phyloP scores from a whole-genome alignment of 2,329 filamentous ascomycete genomes.

The Aspergillus felis region DNA sequence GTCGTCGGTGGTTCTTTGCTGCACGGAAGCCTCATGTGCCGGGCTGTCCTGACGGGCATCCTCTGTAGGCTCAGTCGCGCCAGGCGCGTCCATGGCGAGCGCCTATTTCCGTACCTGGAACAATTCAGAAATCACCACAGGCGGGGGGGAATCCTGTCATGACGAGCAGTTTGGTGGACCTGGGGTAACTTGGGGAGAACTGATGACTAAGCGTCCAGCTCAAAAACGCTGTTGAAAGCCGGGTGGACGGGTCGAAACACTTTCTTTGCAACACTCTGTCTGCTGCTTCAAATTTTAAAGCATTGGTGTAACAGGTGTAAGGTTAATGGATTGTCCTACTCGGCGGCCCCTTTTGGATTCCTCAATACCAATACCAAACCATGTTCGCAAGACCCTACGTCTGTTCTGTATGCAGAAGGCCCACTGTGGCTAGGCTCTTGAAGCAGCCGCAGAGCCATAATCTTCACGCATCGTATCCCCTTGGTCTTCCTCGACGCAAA shows the following conservation, averaged over 20 bases:
- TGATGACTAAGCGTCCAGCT: background rate
- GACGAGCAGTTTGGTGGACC: constrained; percentile 9
- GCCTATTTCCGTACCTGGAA: constrained; percentile 23
- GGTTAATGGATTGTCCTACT: background rate
- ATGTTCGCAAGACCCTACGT: constrained; percentile 34
- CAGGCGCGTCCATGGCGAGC: constrained; percentile 38
- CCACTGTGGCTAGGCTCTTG: constrained; percentile 19
- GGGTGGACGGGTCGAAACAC: background rate
- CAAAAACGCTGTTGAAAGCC: background rate
- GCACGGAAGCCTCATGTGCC: constrained; percentile 14
- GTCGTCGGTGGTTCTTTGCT: constrained; percentile 11
- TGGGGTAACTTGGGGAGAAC: constrained; percentile 8
- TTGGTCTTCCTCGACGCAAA: constrained; percentile 48
- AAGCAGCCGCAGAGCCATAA: constrained; percentile 31
- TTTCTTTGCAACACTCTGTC: background rate
- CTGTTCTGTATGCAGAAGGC: constrained; percentile 30
- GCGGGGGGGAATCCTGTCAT: constrained; percentile 10
- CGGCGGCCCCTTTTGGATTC: background rate
- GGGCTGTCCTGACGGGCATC: constrained; percentile 17
- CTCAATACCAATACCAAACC: background rate
- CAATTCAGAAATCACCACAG: constrained; percentile 8
- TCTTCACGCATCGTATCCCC: constrained; percentile 31
- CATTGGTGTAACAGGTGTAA: background rate
- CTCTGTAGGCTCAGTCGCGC: constrained; percentile 26
- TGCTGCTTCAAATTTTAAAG: background rate